These are phyloP conservation scores for Fennellomyces sp. DNA, from an alignment of 371 early-diverging fungal genomes.

Conservation along the genomic window DNA sequence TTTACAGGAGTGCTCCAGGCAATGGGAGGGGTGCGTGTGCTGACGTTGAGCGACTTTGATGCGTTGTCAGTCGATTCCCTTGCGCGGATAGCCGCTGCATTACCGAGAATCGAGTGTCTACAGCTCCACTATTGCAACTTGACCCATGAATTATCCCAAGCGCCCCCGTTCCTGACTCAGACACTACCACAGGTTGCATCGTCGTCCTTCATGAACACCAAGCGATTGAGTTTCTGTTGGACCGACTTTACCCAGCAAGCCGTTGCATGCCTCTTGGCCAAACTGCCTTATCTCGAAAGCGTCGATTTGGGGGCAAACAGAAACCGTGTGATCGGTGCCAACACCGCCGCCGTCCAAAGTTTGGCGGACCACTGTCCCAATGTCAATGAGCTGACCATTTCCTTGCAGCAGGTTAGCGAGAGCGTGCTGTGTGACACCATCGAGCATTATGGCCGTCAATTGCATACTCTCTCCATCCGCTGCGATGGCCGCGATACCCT, in stretches of 20 bases:
- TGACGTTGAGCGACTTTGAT: slow-evolving; percentile 41
- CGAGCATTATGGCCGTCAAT: slow-evolving; percentile 25
- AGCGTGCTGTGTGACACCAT: slow-evolving; percentile 28
- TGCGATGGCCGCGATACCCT: slow-evolving; percentile 37
- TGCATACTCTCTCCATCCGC: slow-evolving; percentile 32
- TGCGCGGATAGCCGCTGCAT: slow-evolving; percentile 15
- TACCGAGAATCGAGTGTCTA: not conserved
- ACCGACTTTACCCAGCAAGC: slow-evolving; percentile 44
- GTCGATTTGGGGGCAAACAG: slow-evolving; percentile 48
- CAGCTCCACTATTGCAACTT: slow-evolving; percentile 5
- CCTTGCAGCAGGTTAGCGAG: slow-evolving; percentile 46
- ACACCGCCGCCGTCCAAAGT: slow-evolving; percentile 28
- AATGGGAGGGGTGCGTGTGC: slow-evolving; percentile 5
- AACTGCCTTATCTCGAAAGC: slow-evolving; percentile 27
- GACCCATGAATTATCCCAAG: not conserved
- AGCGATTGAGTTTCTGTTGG: slow-evolving; percentile 32
- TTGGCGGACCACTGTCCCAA: slow-evolving; percentile 22
- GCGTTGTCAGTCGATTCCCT: slow-evolving; percentile 29
- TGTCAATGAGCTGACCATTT: slow-evolving; percentile 29
- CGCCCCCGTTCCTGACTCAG: too few species aligned
- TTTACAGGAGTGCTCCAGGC: slow-evolving; percentile 7
- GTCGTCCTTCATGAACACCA: not conserved
- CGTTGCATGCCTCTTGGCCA: slow-evolving; percentile 18
- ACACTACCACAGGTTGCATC: too few species aligned
- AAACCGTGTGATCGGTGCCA: slow-evolving; percentile 33